Evolutionary conservation across 192 early-diverging fungal genomes (phyloP).

Genomic region (Chytriomyces hyalinus): DNA sequence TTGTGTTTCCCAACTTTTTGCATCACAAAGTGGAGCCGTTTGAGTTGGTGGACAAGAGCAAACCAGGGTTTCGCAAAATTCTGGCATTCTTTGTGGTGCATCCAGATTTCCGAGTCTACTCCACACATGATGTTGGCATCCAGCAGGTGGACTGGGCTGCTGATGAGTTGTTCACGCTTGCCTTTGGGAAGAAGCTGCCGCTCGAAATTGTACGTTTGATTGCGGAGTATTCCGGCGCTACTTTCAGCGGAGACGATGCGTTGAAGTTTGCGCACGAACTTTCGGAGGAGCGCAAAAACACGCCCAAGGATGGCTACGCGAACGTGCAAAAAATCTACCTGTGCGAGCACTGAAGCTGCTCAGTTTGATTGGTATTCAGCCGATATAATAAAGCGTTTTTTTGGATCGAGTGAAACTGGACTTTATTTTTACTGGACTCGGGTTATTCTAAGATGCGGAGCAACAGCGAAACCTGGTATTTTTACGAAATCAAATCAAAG

Average conservation of each 20-base stretch:
- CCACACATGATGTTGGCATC: constrained; percentile 17
- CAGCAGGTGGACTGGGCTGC: constrained; percentile 27
- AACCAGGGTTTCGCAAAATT: constrained; percentile 71
- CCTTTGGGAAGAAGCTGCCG: neutral
- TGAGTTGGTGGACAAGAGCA: constrained; percentile 60
- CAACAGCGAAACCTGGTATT: no score
- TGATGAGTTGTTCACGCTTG: constrained; percentile 11
- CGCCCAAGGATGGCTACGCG: constrained; percentile 18
- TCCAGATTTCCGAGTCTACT: constrained; percentile 41
- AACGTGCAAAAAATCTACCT: constrained; percentile 9
- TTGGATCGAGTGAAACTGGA: no score
- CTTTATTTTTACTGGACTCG: no score
- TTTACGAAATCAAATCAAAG: no score
- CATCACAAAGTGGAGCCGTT: constrained; percentile 74
- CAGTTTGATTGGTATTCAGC: no score
- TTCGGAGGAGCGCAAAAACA: constrained; percentile 5
- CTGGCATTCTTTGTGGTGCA: constrained; percentile 75
- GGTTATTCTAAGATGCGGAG: no score
- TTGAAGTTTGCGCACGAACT: neutral
- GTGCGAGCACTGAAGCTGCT: constrained; percentile 12
- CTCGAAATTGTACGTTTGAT: constrained; percentile 16
- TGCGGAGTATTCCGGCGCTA: neutral
- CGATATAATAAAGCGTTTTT: no score
- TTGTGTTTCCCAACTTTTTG: constrained; percentile 75
- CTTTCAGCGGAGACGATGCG: neutral